phyloP scores from a whole-genome alignment of 805 yeast genomes.

The Metschnikowia borealis region DNA sequence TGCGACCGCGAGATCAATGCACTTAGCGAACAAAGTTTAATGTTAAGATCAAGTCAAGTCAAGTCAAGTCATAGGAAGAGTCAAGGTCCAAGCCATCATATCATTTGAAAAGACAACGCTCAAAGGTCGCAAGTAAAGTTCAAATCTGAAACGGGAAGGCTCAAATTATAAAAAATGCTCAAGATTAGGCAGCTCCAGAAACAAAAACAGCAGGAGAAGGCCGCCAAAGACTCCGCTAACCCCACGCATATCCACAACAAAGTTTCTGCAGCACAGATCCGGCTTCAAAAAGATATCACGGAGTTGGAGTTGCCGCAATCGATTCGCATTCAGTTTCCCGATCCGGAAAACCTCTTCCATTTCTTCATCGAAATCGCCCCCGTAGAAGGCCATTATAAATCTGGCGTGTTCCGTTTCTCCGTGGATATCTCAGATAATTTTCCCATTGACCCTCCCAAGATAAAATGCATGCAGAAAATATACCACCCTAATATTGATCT shows the following conservation, averaged over 20 bases:
- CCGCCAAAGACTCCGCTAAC: conserved; percentile 4
- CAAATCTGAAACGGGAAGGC: too few species aligned
- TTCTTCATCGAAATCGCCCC: conserved; percentile 60
- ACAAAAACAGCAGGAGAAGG: conserved; percentile 16
- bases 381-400: conserved; percentile 64
- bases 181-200: conserved; percentile 25
- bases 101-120: too few species aligned
- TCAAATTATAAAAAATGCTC: conserved; percentile 8
- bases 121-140: too few species aligned
- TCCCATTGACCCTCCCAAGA: conserved; percentile 92
- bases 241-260: conserved; percentile 14
- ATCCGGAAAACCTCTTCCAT: conserved; percentile 55
- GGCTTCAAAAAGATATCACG: conserved; percentile 72
- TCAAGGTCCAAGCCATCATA: too few species aligned
- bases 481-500: conserved; percentile 93
- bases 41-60: neutral
- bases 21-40: neutral
- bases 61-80: too few species aligned
- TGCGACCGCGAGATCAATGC: neutral
- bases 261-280: conserved; percentile 58
- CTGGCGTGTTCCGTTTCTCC: conserved; percentile 69
- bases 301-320: conserved; percentile 63
- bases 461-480: conserved; percentile 63
- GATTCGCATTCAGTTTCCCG: conserved; percentile 48
- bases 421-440: conserved; percentile 64